Conservation (phyloP, 257 asterid species). For the Linaria vulgaris region DNA sequence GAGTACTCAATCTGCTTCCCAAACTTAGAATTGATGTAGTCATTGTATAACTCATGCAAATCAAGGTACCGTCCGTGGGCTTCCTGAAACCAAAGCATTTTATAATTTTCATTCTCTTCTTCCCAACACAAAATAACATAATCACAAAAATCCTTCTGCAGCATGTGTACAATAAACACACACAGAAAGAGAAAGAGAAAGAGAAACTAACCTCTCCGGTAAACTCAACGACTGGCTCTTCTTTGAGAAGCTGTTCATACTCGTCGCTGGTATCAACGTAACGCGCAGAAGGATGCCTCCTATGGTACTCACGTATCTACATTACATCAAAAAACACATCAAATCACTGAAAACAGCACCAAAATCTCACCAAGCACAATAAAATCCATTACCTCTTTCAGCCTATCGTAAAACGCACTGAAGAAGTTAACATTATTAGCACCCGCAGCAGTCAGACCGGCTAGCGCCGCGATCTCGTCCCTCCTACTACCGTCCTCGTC, state of each 20-base stretch:
- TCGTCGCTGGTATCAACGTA: constrained; percentile 78
- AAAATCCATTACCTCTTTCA: constrained; percentile 61
- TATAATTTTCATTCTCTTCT: too few species aligned
- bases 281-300: constrained; percentile 87
- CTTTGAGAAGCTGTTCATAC: constrained; percentile 79
- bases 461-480: constrained; percentile 96
- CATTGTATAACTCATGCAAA: constrained; percentile 82
- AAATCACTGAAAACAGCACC: neutral
- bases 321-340: neutral
- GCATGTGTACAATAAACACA: too few species aligned
- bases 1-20: constrained; percentile 82
- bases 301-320: constrained; percentile 91
- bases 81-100: constrained; percentile 62
- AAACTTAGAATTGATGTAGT: constrained; percentile 77
- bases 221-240: constrained; percentile 81
- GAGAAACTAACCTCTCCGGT: constrained; percentile 79
- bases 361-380: neutral
- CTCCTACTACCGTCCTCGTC: constrained; percentile 79
- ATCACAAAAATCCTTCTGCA: neutral
- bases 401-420: constrained; percentile 90
- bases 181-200: neutral
- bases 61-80: constrained; percentile 90
- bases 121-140: neutral
- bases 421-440: constrained; percentile 76
- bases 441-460: constrained; percentile 77